Evolutionary conservation across 129 eudicot species (phyloP), one percentile per base, ranked within the genome.

Genomic region (Sambucus nigra): DNA sequence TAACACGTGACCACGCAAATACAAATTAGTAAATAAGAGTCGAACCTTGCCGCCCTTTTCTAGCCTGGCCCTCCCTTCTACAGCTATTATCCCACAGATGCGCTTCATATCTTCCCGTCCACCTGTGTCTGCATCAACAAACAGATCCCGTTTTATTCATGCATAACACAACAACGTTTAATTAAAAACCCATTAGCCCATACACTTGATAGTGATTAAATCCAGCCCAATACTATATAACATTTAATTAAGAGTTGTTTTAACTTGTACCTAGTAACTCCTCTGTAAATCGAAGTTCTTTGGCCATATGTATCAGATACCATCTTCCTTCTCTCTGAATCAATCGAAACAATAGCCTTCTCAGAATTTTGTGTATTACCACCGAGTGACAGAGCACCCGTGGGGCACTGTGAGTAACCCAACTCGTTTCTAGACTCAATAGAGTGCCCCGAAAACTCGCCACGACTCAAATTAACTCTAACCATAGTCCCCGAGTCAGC

Each of bases 51-150:
- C 98, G 98, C 68, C 98, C 98, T 74, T 91, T 91, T 53, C 98
- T 85, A 26, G 98, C 98, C 74, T 91, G 98, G 42, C 98, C 98
- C 60, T 89, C 97, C 51, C 97, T 89, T 64, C 95, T 84, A 79
- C 97, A 89, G 86, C 95, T 89, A 76, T 89, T 89, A 69, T 89
- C 97, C 97, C 97, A 89, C 40, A 89, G 86, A 79, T 89, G 97
- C 66, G 97, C 97, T 78, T 89, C 97, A 62, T 89, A 89, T 89
- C 97, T 84, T 35, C 97, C 97, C 41, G 97, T 89, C 98, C 98
- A 91, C 67, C 98, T 85, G 58, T 91, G 98, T 57, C 98, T 91
- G 84, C 59, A 73, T 35, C 42, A 35, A 54, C 13, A 7, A 35
- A 35, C 9, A 5, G 9, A 31, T 35, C 42, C 42, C 42, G 13